Percentiles rank a stretch among this genome's conserved stretches.
Evolutionary conservation across 306 rosid species (phyloP).

Genomic region (Gastrolobium villosum): DNA sequence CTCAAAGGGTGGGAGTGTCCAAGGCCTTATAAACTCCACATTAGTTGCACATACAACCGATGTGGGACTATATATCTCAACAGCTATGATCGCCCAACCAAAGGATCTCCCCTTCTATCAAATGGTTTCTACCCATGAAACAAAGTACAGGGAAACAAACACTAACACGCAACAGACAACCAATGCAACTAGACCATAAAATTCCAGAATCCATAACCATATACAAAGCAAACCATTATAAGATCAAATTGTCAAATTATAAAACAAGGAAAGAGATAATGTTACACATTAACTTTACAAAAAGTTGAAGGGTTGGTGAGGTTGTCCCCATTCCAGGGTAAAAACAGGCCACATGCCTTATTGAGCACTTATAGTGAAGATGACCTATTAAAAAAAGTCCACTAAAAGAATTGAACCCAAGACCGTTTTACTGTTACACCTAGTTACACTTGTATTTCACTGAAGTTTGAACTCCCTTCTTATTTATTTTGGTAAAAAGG

Average conservation of each 20-base stretch:
- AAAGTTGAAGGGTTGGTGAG: background rate
- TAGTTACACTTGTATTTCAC: background rate
- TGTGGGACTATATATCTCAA: no score
- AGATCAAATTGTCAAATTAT: constrained; percentile 29
- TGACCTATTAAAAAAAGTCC: constrained; percentile 3
- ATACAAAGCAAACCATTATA: background rate
- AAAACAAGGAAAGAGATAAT: background rate
- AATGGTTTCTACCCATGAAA: background rate
- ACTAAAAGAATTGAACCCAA: background rate
- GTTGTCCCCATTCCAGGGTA: constrained; percentile 6
- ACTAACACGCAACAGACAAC: background rate
- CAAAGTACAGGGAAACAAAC: constrained; percentile 1
- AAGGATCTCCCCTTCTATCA: constrained; percentile 10
- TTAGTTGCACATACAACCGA: no score
- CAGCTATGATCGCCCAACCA: constrained; percentile 20
- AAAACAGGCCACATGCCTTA: constrained; percentile 2
- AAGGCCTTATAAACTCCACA: no score
- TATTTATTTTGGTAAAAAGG: background rate
- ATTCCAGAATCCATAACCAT: background rate
- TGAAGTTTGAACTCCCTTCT: constrained; percentile 1
- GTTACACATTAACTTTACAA: background rate
- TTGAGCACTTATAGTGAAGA: constrained; percentile 11
- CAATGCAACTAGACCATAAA: constrained; percentile 13
- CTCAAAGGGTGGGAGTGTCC: no score
- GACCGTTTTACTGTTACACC: background rate